phyloP scores from a whole-genome alignment of 1,284 basidiomycete genomes.

The Earliella scabrosa region DNA sequence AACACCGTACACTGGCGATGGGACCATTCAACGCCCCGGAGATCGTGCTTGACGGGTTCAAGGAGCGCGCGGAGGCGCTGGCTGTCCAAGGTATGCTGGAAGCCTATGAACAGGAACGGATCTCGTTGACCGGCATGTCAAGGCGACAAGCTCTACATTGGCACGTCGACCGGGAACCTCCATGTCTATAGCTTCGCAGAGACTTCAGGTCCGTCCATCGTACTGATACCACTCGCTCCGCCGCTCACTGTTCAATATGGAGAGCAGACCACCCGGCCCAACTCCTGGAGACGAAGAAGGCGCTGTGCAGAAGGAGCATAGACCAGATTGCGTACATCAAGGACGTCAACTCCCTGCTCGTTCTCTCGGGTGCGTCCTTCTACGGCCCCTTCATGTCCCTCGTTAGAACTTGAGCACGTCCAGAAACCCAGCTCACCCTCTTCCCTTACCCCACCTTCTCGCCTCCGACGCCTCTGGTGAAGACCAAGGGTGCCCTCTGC shows the following conservation, averaged over 20 bases:
- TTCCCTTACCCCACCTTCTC: constrained; percentile 68
- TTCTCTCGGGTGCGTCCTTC: constrained; percentile 73
- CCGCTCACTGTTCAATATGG: too few relatives aligned
- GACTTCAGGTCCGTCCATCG: constrained; percentile 39
- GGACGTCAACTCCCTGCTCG: constrained; percentile 80
- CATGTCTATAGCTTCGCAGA: constrained; percentile 64
- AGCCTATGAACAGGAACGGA: background rate
- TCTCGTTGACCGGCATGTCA: constrained; percentile 12
- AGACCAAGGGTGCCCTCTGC: constrained; percentile 81
- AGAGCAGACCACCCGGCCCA: constrained; percentile 45
- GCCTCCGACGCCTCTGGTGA: constrained; percentile 72
- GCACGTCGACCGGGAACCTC: constrained; percentile 72
- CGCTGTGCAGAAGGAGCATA: constrained; percentile 61
- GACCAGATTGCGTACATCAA: constrained; percentile 88
- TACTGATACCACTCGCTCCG: too few relatives aligned
- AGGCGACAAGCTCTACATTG: constrained; percentile 82
- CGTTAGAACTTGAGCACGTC: constrained; percentile 12
- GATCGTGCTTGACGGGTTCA: constrained; percentile 45
- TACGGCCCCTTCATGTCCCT: background rate
- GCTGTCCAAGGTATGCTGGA: constrained; percentile 50
- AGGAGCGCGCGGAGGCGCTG: constrained; percentile 52
- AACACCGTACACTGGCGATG: constrained; percentile 32
- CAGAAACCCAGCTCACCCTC: constrained; percentile 67
- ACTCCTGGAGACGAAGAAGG: constrained; percentile 69
- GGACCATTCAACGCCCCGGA: constrained; percentile 49